Base-by-base conservation (phyloP, 345 rosid genomes). In the Turnera subulata region DNA sequence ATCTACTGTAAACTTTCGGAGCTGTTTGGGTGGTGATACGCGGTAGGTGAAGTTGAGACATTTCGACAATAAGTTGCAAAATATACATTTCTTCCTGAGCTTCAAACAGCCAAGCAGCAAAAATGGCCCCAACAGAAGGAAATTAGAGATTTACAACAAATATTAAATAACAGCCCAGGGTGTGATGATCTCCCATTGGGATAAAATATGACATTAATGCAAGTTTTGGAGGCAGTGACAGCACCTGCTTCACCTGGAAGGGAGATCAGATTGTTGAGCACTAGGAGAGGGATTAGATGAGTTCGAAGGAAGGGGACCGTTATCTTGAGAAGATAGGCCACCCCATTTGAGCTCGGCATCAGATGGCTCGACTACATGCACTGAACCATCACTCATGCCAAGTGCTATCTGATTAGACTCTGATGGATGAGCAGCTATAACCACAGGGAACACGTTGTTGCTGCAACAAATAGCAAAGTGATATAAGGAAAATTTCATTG, bases 321-420 rank as follows among this genome's bases (percentile, higher is more conserved):
- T 77, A 10, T 77, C 82, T 47, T 69, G 74, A 6, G 82, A 62
- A 13, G 75, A 48, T 7, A 65, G 48, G 4, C 66, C 59, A 11
- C 80, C 83, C 84, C 86, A 85, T 62, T 76, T 76, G 21, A 70
- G 58, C 38, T 79, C 80, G 8, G 46, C 55, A 45, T 69, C 81
- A 15, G 64, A 56, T 6, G 91, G 87, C 77, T 84, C 89, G 18
- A 82, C 50, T 19, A 84, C 85, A 0, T 79, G 68, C 5, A 88
- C 89, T 7, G 70, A 53, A 50, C 89, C 91, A 24, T 88, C 85
- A 13, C 76, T 88, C 63, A 88, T 68, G 45, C 95, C 91, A 0
- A 76, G 72, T 1, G 89, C 80, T 10, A 88, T 70, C 77, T 88
- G 91, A 69, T 73, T 79, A 2, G 76, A 74, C 58, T 81, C 85